A percentile compares a stretch with the other conserved stretches of the same genome.
These are phyloP conservation scores for Raffaelea albimanens DNA, from an alignment of 2,329 filamentous ascomycete species.

Conservation along the genomic window DNA sequence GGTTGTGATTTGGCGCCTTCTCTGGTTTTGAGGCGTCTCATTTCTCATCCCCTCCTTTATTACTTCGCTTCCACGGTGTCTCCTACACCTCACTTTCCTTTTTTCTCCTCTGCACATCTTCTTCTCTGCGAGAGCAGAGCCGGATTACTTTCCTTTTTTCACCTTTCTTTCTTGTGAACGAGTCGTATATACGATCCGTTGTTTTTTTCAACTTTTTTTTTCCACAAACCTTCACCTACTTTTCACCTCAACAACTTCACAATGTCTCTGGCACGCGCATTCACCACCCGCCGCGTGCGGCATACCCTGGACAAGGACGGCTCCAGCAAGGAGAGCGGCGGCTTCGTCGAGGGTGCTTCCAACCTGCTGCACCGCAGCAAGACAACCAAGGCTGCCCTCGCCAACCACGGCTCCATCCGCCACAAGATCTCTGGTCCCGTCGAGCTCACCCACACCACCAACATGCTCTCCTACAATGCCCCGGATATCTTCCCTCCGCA, in stretches of 20 bases:
- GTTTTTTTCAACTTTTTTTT: not conserved
- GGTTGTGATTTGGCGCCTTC: constrained; percentile 10
- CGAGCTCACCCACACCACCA: constrained; percentile 85
- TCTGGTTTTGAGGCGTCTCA: not conserved
- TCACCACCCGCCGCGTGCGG: constrained; percentile 60
- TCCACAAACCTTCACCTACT: not conserved
- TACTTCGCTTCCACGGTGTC: not conserved
- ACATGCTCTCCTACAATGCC: constrained; percentile 91
- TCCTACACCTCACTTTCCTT: not conserved
- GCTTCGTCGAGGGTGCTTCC: constrained; percentile 16
- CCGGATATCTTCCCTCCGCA: constrained; percentile 60
- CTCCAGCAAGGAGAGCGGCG: constrained; percentile 3
- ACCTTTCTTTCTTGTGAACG: not conserved
- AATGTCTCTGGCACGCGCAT: constrained; percentile 54
- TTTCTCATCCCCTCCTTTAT: not conserved
- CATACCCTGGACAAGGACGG: constrained; percentile 34
- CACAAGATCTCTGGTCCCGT: constrained; percentile 80
- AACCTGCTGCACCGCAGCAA: constrained; percentile 37
- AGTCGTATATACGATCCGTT: not conserved
- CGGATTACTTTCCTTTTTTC: constrained; percentile 1
- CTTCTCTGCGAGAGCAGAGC: not conserved
- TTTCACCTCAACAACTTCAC: constrained; percentile 2
- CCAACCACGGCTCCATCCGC: constrained; percentile 38
- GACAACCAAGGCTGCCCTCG: constrained; percentile 33
- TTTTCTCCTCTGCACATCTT: constrained; percentile 1